Evolutionary conservation across 106 monocot genomes (phyloP).

Genomic region (Amphibolis antarctica): DNA sequence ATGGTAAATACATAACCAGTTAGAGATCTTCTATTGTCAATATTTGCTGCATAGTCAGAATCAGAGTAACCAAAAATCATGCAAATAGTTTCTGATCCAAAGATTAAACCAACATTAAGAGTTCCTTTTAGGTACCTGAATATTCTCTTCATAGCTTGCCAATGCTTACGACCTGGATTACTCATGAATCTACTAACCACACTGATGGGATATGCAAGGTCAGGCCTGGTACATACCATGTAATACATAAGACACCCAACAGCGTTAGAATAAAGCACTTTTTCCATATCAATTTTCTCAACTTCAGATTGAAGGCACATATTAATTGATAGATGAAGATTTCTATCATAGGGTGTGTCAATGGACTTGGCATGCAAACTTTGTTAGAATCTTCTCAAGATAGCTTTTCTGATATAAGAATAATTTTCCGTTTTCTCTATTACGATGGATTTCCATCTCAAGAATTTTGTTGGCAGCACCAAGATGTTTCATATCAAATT

Average conservation of each 20-base stretch:
- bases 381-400: slow-evolving; percentile 6
- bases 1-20: neutral
- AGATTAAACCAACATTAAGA: neutral
- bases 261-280: neutral
- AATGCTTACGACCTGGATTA: neutral
- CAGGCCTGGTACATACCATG: neutral
- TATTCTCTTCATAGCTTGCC: slow-evolving; percentile 5
- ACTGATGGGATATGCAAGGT: neutral
- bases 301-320: neutral
- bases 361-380: slow-evolving; percentile 6
- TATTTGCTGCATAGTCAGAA: neutral
- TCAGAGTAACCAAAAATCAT: neutral
- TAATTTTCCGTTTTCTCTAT: neutral
- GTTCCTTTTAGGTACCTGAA: slow-evolving; percentile 5
- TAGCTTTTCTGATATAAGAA: slow-evolving; percentile 7
- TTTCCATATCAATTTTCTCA: neutral
- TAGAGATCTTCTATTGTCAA: neutral
- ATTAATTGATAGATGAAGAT: neutral
- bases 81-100: neutral
- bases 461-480: neutral
- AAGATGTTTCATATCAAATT: slow-evolving; percentile 4
- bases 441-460: slow-evolving; percentile 1
- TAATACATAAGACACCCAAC: slow-evolving; percentile 2
- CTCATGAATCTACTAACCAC: slow-evolving; percentile 3
- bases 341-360: neutral